These are phyloP conservation scores for Chaetoceros tenuissimus DNA, from an alignment of 108 stramenopile genomes.

Conservation along the genomic window DNA sequence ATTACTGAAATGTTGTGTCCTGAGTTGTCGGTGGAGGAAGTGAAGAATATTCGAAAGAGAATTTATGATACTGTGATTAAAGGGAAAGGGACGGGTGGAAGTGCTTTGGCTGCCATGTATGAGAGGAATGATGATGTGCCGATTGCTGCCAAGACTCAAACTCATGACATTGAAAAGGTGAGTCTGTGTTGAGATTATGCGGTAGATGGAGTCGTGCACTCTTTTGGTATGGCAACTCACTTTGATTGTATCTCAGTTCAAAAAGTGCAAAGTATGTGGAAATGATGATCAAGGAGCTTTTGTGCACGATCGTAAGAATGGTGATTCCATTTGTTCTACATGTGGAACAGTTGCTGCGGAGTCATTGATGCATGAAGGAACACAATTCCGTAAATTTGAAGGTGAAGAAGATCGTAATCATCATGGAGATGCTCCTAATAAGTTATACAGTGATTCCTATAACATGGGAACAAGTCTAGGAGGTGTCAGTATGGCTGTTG, in stretches of 20 bases:
- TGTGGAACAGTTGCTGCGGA: constrained; percentile 82
- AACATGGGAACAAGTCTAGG: constrained; percentile 75
- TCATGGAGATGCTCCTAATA: constrained; percentile 81
- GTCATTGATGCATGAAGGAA: constrained; percentile 81
- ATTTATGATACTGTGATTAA: constrained; percentile 79
- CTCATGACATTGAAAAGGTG: constrained; percentile 36
- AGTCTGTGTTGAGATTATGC: constrained; percentile 12
- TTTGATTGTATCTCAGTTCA: constrained; percentile 27
- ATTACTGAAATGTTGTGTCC: constrained; percentile 70
- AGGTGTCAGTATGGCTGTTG: constrained; percentile 45
- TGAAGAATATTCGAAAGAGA: constrained; percentile 55
- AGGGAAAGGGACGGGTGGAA: constrained; percentile 46
- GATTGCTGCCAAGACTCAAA: constrained; percentile 14
- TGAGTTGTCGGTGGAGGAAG: constrained; percentile 48
- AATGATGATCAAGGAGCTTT: constrained; percentile 78
- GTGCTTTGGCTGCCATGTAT: constrained; percentile 34
- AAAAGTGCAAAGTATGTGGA: constrained; percentile 73
- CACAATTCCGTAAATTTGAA: constrained; percentile 81
- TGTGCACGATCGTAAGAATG: constrained; percentile 76
- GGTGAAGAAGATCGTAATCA: constrained; percentile 88
- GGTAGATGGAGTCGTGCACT: neutral
- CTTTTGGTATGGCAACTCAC: neutral
- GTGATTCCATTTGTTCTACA: constrained; percentile 71
- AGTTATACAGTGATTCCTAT: constrained; percentile 64
- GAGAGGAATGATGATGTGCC: constrained; percentile 30